These are phyloP conservation scores for Cryptosporidium xiaoi DNA, from an alignment of 169 alveolate genomes.

Conservation along the genomic window DNA sequence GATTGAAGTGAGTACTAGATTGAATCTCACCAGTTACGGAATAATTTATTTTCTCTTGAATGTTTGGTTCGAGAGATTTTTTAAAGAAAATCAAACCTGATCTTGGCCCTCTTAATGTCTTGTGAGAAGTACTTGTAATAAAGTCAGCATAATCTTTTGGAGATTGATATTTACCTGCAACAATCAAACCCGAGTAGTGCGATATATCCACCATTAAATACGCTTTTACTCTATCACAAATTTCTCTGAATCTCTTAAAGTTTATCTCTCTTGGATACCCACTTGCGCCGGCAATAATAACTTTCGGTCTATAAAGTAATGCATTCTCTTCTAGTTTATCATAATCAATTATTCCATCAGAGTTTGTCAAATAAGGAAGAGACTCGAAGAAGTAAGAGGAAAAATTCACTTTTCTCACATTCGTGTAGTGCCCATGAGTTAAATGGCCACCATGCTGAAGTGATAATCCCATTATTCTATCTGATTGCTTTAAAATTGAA, in stretches of 20 bases:
- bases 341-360: conserved; percentile 91
- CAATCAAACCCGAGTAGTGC: conserved; percentile 95
- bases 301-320: conserved; percentile 86
- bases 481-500: conserved; percentile 94
- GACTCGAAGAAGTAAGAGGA: conserved; percentile 94
- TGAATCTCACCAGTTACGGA: conserved; percentile 81
- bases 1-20: conserved; percentile 75
- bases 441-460: conserved; percentile 96
- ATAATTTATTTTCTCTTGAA: conserved; percentile 73
- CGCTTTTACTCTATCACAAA: conserved; percentile 95
- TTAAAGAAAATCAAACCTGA: conserved; percentile 93
- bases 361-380: conserved; percentile 90
- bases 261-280: conserved; percentile 87
- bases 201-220: conserved; percentile 96
- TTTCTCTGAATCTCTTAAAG: conserved; percentile 88
- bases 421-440: conserved; percentile 90
- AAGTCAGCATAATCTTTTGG: conserved; percentile 93
- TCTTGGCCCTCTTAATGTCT: conserved; percentile 96
- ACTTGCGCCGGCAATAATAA: conserved; percentile 88
- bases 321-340: conserved; percentile 91
- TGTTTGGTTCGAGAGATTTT: conserved; percentile 80
- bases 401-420: conserved; percentile 91
- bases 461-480: conserved; percentile 96
- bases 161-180: conserved; percentile 90
- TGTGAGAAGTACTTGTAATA: conserved; percentile 98